A percentile compares a stretch with the other conserved stretches of the same genome.
Evolutionary conservation across 2,329 filamentous ascomycete species (phyloP).

Genomic region (Trichoderma atroviride): DNA sequence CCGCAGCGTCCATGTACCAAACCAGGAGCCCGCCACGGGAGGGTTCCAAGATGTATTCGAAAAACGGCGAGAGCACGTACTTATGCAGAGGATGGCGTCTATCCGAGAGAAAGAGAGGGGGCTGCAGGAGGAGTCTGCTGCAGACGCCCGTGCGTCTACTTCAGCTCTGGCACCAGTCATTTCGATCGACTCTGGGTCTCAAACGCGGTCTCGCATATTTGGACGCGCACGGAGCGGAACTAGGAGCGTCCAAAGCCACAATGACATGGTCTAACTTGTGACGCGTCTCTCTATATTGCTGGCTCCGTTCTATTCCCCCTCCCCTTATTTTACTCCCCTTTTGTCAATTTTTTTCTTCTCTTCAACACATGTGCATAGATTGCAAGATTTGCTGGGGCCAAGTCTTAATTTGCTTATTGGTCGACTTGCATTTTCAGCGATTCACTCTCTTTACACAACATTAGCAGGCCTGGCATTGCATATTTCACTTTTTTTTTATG

Average conservation of each 20-base stretch:
- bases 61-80: slow-evolving; percentile 43
- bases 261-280: slow-evolving; percentile 34
- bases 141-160: slow-evolving; percentile 35
- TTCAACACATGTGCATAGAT: neutral
- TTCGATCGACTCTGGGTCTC: slow-evolving; percentile 31
- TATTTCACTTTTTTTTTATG: neutral
- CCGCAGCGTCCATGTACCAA: slow-evolving; percentile 30
- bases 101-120: slow-evolving; percentile 44
- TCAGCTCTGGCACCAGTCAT: slow-evolving; percentile 34
- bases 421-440: slow-evolving; percentile 12
- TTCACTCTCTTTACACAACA: neutral
- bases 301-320: neutral
- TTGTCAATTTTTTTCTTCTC: neutral
- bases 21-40: slow-evolving; percentile 40
- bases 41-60: slow-evolving; percentile 53
- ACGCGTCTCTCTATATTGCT: neutral
- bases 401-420: neutral
- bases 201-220: slow-evolving; percentile 38
- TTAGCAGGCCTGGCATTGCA: slow-evolving; percentile 17
- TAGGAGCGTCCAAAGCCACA: slow-evolving; percentile 32
- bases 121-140: slow-evolving; percentile 34
- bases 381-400: slow-evolving; percentile 13
- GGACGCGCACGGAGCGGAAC: slow-evolving; percentile 37
- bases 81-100: slow-evolving; percentile 42
- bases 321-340: neutral